Base-by-base conservation (phyloP, 2,329 filamentous ascomycete species). In the Atkinsonella texensis region DNA sequence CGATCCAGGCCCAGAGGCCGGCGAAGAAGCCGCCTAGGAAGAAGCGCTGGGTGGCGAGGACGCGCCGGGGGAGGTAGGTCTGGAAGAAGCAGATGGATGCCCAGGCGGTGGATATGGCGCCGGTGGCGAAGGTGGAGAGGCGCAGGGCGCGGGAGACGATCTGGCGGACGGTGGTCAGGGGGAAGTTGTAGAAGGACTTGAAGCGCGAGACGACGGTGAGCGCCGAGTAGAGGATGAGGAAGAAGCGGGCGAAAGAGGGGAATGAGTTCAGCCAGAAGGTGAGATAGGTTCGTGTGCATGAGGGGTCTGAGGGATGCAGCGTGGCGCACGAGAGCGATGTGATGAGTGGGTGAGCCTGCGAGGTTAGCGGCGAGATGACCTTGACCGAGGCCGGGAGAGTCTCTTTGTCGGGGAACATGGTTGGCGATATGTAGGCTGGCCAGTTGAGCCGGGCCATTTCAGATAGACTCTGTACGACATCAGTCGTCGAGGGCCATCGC, bases 31-130 rank as follows among this genome's bases (percentile, higher is more conserved):
- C 91, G 49, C 88, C 87, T 0, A 96, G 73, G 75, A 94, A 95
- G 75, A 93, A 94, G 20, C 93, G 81, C 64, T 93, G 86, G 0
- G 85, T 90, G 0, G 90, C 80, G 0, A 96, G 74, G 9, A 89
- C 74, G 6, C 76, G 77, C 2, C 84, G 77, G 0, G 91, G 89
- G 1, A 97, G 75, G 61, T 85, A 77, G 45, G 78, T 73, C 67
- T 95, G 88, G 74, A 96, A 89, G 61, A 96, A 77, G 71, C 91
- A 98, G 59, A 96, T 83, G 52, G 82, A 85, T 1, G 83, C 89
- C 93, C 93, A 98, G 33, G 83, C 81, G 0, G 88, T 88, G 13
- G 88, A 89, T 53, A 95, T 82, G n/a, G 87, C 78, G 15, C 87
- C 87, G 0, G 89, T 89, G 32, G 60, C 64, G 61, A 95, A 89